phyloP scores from a whole-genome alignment of 148 eudicot genomes.

The Rhododendron griersonianum region DNA sequence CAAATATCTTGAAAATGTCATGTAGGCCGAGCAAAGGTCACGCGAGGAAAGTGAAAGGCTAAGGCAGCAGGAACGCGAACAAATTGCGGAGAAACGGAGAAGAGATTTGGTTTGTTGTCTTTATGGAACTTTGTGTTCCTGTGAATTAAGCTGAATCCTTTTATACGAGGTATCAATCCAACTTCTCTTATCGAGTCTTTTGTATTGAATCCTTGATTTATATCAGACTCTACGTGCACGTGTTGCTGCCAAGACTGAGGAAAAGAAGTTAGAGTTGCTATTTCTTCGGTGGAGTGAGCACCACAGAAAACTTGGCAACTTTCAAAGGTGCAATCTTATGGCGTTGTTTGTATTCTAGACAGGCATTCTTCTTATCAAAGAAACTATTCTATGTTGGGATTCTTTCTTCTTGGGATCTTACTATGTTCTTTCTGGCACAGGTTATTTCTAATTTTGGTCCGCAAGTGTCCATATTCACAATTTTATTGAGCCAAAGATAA shows the following conservation, averaged over 20 bases:
- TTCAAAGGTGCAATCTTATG: constrained; percentile 55
- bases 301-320: constrained; percentile 88
- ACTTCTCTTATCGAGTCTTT: neutral
- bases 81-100: constrained; percentile 80
- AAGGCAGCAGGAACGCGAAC: constrained; percentile 93
- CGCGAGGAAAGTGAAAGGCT: constrained; percentile 93
- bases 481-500: constrained; percentile 99
- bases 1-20: neutral
- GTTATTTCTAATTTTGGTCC: constrained; percentile 97
- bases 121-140: neutral
- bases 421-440: constrained; percentile 35
- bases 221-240: constrained; percentile 74
- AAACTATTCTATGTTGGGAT: neutral
- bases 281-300: constrained; percentile 98
- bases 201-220: constrained; percentile 2
- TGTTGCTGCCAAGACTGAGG: constrained; percentile 96
- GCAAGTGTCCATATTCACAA: constrained; percentile 97
- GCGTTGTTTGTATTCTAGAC: neutral
- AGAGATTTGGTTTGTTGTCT: constrained; percentile 67
- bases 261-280: constrained; percentile 85
- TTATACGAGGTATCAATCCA: neutral
- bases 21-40: constrained; percentile 84
- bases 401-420: constrained; percentile 1
- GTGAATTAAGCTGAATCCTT: neutral
- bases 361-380: neutral